Conservation (phyloP, 164 flowering plant genomes). For the Vitis labrusca region DNA sequence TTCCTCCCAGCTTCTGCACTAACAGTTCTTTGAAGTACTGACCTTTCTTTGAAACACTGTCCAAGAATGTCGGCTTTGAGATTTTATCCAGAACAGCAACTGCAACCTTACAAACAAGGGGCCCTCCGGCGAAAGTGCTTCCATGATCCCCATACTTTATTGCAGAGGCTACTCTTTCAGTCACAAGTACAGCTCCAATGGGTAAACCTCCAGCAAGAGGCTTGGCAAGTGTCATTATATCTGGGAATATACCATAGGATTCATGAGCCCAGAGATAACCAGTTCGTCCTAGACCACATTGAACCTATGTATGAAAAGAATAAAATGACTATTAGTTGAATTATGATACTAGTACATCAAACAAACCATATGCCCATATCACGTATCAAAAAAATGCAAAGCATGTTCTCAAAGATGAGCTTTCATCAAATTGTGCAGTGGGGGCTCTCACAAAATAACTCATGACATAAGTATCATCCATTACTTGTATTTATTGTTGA, state of each 20-base stretch:
- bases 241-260: conserved; percentile 68
- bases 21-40: conserved; percentile 48
- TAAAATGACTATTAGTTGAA: too few species aligned
- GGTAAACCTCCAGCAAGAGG: conserved; percentile 96
- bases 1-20: conserved; percentile 50
- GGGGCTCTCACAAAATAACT: too few species aligned
- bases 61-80: conserved; percentile 58
- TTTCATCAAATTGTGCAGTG: too few species aligned
- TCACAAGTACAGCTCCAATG: conserved; percentile 74
- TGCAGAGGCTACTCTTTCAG: conserved; percentile 72
- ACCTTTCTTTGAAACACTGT: conserved; percentile 70
- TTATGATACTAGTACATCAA: too few species aligned
- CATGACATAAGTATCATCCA: too few species aligned
- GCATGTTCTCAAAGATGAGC: too few species aligned
- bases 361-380: too few species aligned
- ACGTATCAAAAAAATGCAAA: too few species aligned
- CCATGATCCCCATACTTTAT: conserved; percentile 79
- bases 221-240: conserved; percentile 92
- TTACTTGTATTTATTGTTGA: too few species aligned
- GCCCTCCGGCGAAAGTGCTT: conserved; percentile 89
- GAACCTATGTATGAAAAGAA: conserved; percentile 49
- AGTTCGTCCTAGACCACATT: conserved; percentile 87
- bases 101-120: conserved; percentile 74
- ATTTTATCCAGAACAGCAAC: conserved; percentile 67
- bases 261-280: conserved; percentile 91